These are phyloP conservation scores for Aaosphaeria arxii DNA, from an alignment of 2,329 filamentous ascomycete species.

Conservation along the genomic window DNA sequence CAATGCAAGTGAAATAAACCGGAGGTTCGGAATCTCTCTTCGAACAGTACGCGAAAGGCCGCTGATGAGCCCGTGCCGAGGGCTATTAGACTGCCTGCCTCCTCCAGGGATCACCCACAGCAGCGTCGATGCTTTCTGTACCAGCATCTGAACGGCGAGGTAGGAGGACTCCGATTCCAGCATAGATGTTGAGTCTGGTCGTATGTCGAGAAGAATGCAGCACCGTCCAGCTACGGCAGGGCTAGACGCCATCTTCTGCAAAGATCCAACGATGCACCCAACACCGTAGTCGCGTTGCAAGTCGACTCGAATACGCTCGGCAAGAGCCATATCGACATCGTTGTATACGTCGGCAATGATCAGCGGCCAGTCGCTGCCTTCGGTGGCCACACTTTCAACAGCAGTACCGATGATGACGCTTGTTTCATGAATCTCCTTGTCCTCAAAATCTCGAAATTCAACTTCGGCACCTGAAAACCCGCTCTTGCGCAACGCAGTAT, in stretches of 20 bases:
- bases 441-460: neutral
- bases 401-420: neutral
- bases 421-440: neutral
- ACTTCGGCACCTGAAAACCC: neutral
- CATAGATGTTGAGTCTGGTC: no score
- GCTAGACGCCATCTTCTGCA: neutral
- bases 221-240: neutral
- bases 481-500: neutral
- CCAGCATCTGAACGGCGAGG: no score
- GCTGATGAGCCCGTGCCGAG: no score
- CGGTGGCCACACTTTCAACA: neutral
- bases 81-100: no score
- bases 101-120: no score
- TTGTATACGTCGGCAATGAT: neutral
- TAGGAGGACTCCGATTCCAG: no score
- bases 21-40: no score
- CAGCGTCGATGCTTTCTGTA: no score
- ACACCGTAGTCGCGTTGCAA: neutral
- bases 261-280: neutral
- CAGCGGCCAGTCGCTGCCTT: neutral
- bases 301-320: neutral
- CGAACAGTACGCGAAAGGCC: no score
- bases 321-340: neutral
- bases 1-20: no score
- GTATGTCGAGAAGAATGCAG: neutral